Evolutionary conservation across 23 red algal species (phyloP).

Genomic region (Gracilaria caudata): DNA sequence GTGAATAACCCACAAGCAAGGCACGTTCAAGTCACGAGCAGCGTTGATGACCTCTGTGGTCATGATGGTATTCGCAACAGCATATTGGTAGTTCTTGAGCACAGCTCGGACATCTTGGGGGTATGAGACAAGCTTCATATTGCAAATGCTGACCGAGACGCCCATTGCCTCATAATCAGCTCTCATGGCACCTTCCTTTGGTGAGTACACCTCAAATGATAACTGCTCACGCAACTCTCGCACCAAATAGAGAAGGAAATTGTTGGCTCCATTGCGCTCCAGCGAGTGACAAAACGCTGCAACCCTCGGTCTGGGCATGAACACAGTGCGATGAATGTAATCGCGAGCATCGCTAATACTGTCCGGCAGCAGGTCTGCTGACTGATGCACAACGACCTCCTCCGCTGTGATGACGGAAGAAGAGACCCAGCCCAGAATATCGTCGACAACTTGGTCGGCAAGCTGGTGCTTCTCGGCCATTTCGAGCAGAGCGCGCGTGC

Average conservation of each 20-base stretch:
- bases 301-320: constrained; percentile 68
- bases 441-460: constrained; percentile 70
- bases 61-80: constrained; percentile 98
- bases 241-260: constrained; percentile 92
- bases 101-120: constrained; percentile 59
- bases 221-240: constrained; percentile 87
- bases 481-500: constrained; percentile 73
- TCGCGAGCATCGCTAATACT: constrained; percentile 35
- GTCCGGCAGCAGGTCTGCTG: constrained; percentile 40
- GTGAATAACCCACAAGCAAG: constrained; percentile 93
- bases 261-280: constrained; percentile 98
- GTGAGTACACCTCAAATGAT: constrained; percentile 76
- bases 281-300: constrained; percentile 96
- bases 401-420: constrained; percentile 51
- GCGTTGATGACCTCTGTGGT: constrained; percentile 88
- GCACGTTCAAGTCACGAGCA: constrained; percentile 46
- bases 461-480: constrained; percentile 71
- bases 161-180: constrained; percentile 94
- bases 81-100: constrained; percentile 69
- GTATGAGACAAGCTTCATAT: constrained; percentile 74
- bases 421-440: constrained; percentile 72
- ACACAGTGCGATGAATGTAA: constrained; percentile 44
- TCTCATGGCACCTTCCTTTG: constrained; percentile 97
- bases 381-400: constrained; percentile 48
- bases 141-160: constrained; percentile 62